These are phyloP conservation scores for Boletus reticuloceps DNA, from an alignment of 768 basidiomycete species.

Conservation along the genomic window DNA sequence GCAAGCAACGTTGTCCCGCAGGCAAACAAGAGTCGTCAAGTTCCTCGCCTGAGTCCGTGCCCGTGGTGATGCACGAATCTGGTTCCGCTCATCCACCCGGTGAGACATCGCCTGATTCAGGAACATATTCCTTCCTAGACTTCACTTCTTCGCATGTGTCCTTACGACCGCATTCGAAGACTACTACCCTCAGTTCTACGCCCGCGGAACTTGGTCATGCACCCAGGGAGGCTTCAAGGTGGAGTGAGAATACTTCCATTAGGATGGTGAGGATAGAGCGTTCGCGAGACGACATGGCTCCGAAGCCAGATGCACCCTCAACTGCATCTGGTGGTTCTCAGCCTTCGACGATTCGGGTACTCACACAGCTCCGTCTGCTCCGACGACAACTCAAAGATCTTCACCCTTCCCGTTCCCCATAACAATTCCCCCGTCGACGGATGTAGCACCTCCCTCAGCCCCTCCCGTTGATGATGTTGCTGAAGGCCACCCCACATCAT, in stretches of 20 bases:
- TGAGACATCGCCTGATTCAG: constrained; percentile 25
- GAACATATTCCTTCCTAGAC: constrained; percentile 34
- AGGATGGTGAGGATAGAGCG: constrained; percentile 18
- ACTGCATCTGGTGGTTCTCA: constrained; percentile 29
- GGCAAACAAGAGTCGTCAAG: constrained; percentile 22
- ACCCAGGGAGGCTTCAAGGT: constrained; percentile 2
- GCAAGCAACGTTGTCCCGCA: constrained; percentile 14
- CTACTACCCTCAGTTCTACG: constrained; percentile 25
- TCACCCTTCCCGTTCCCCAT: constrained; percentile 44
- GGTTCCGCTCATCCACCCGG: constrained; percentile 15
- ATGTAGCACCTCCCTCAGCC: constrained; percentile 25
- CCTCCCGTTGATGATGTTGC: constrained; percentile 16
- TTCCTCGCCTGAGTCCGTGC: constrained; percentile 30
- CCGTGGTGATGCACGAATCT: constrained; percentile 29
- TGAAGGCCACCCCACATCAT: constrained; percentile 15
- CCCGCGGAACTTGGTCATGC: constrained; percentile 28
- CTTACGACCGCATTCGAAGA: constrained; percentile 23
- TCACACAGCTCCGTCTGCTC: constrained; percentile 16
- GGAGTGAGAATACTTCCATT: constrained; percentile 20
- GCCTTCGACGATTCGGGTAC: constrained; percentile 24
- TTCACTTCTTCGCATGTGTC: constrained; percentile 28
- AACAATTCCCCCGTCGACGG: constrained; percentile 42
- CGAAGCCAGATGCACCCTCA: constrained; percentile 33
- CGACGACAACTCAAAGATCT: constrained; percentile 25
- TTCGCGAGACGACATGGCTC: constrained; percentile 11